A percentile compares a stretch with the other conserved stretches of the same genome.
Evolutionary conservation across 1,284 basidiomycete species (phyloP).

Genomic region (Coniferiporia sulphurascens): DNA sequence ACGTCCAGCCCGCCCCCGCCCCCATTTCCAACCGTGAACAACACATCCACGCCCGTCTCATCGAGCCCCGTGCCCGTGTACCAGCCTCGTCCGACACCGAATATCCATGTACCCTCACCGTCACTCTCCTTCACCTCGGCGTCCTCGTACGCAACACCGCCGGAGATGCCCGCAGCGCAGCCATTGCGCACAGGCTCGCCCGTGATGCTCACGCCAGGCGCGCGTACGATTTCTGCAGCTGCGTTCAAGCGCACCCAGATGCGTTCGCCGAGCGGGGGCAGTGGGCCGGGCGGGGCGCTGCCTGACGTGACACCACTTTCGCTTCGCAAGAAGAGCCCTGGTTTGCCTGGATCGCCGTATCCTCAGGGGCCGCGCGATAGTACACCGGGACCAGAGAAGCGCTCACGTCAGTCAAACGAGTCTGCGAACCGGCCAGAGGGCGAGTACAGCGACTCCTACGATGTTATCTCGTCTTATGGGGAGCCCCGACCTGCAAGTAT

Average conservation of each 20-base stretch:
- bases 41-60: neutral
- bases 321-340: slow-evolving; percentile 38
- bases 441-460: slow-evolving; percentile 4
- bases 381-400: neutral
- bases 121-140: slow-evolving; percentile 6
- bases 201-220: slow-evolving; percentile 26
- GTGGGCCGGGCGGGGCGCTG: slow-evolving; percentile 10
- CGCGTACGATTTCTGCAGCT: slow-evolving; percentile 66
- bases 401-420: neutral
- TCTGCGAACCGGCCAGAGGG: slow-evolving; percentile 1
- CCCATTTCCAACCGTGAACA: neutral
- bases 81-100: slow-evolving; percentile 7
- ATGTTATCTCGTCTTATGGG: slow-evolving; percentile 9
- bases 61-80: neutral
- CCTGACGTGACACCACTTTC: slow-evolving; percentile 44
- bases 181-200: slow-evolving; percentile 30
- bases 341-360: slow-evolving; percentile 15
- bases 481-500: slow-evolving; percentile 20
- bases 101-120: slow-evolving; percentile 10
- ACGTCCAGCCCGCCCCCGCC: neutral
- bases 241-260: slow-evolving; percentile 60
- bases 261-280: slow-evolving; percentile 28
- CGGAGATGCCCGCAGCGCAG: slow-evolving; percentile 18
- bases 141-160: slow-evolving; percentile 19
- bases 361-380: neutral